Base-by-base conservation (phyloP, 768 basidiomycete species). In the Dioszegia crocea region DNA sequence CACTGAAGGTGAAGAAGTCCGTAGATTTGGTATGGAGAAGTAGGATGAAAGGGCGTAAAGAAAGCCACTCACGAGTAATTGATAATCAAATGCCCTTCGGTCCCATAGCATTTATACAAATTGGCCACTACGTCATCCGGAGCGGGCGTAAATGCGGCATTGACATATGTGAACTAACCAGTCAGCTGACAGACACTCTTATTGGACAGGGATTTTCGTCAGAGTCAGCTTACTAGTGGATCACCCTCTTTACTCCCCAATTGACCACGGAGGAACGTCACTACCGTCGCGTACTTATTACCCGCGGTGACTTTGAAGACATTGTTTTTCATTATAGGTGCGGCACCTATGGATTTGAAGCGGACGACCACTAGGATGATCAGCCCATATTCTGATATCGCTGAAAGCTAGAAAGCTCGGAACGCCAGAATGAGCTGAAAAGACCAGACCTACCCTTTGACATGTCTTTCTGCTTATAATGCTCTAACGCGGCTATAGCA, bases 271-370 rank as follows among this genome's bases (percentile, higher is more conserved):
- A 98, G 74, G 76, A 98, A 96, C 70, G 89, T 86, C 40, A 94
- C 91, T 56, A 98, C 93, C 8, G 91, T 89, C 19, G 36, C 36
- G 51, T 53, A 99, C 54, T 88, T 83, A 75, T 96, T 92, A 39
- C 88, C 86, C 12, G 92, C 88, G 0, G 92, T 91, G 71, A 97
- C 93, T 81, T 93, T 94, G 84, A 91, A 97, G 68, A 93, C 89
- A 80, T 94, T 97, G 79, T 94, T 90, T 79, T 88, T 93, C 93
- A 99, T 96, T 70, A 99, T 92, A 0, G 94, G 94, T 0, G 93
- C 94, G 68, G 94, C 93, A 45, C 94, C 94, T 10, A 96, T 89
- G 1, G 94, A 92, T 76, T 93, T 93, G 84, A 99, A 99, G 43
- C 92, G 86, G 10, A 99, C 90, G 62, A 97, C 86, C 50, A 97